Evolutionary conservation across 1,284 basidiomycete genomes (phyloP), one percentile per base, ranked within the genome.

Genomic region (Marasmius tenuissimus): DNA sequence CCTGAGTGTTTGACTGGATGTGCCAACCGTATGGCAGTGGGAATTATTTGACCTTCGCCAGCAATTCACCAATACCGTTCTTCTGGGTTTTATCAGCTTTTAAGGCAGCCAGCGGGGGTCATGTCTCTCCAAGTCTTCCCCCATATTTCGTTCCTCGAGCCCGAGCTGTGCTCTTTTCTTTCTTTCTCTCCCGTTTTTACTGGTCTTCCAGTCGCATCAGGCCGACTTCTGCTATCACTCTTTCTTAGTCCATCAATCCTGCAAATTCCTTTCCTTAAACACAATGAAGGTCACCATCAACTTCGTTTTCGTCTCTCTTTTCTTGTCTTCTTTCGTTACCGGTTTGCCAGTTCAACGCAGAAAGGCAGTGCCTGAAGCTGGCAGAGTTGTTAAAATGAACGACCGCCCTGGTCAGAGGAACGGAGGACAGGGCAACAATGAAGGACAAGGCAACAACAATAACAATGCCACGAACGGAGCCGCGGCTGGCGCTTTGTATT

Each of bases 221-320:
- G 57, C 50, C 57, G 57, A 58, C 45, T 14, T 35, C 27, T 27
- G 27, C 27, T 27, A 27, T 27, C 27, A 27, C 27, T 2, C 27
- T 27, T 4, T 27, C 27, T 27, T 4, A 27, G 27, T 27, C 27
- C 27, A 27, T 27, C 27, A 27, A 27, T 27, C 27, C 27, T 27
- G 4, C 27, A 27, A 27, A 27, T 27, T 53, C 45, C 39, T 53
- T 50, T 57, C n/a, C 45, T 49, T 47, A 33, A 9, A 37, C 53
- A 62, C n/a, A 14, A 60, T 60, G 61, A 63, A 52, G 48, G 35
- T 60, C 9, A 60, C 50, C 33, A 18, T 34, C n/a, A 16, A 33
- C n/a, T 50, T 54, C n/a, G 58, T 57, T 48, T 45, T 63, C 33
- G 42, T 49, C 14, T 52, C 58, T 18, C 22, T 59, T 18, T 14